Percentiles rank a stretch among this genome's conserved stretches.
Conservation (phyloP, 352 stramenopile genomes). For the Elongisporangium anandrum region DNA sequence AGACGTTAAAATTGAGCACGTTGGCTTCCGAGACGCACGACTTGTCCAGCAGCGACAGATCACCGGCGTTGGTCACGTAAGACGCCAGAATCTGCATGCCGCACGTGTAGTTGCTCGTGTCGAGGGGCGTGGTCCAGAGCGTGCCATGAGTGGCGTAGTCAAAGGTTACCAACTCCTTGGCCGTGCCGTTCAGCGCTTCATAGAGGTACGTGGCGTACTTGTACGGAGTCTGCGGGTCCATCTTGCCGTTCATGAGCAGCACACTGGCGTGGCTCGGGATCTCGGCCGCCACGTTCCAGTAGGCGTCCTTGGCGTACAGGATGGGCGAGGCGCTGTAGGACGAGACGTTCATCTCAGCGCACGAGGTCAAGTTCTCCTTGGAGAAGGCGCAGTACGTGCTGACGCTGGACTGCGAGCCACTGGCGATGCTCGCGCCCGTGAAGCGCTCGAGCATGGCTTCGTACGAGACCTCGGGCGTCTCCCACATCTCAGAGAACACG, state of each 20-base stretch:
- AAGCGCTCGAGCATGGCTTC: conserved; percentile 17
- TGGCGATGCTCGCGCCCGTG: conserved; percentile 15
- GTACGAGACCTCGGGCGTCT: conserved; percentile 17
- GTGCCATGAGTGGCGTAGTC: conserved; percentile 30
- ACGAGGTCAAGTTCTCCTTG: conserved; percentile 31
- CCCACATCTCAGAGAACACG: conserved; percentile 53
- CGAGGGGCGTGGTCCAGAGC: conserved; percentile 25
- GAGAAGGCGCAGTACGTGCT: conserved; percentile 51
- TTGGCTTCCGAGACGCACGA: conserved; percentile 35
- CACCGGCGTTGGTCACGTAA: conserved; percentile 28
- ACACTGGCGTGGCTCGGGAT: conserved; percentile 36
- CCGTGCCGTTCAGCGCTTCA: conserved; percentile 19
- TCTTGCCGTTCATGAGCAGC: conserved; percentile 37
- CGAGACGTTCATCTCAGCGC: conserved; percentile 8
- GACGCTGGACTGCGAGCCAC: conserved; percentile 14
- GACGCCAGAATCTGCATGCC: conserved; percentile 38
- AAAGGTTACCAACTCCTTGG: conserved; percentile 48
- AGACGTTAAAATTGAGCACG: conserved; percentile 20
- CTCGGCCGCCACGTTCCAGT: conserved; percentile 38
- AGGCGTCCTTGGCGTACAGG: conserved; percentile 39
- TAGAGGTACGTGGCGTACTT: conserved; percentile 43
- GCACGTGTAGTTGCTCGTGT: conserved; percentile 22
- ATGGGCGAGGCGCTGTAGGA: conserved; percentile 14
- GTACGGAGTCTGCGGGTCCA: conserved; percentile 46
- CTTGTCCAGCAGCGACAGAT: conserved; percentile 35